Evolutionary conservation across 2,329 filamentous ascomycete species (phyloP), one percentile per base, ranked within the genome.

Genomic region (Talaromyces verruculosus): DNA sequence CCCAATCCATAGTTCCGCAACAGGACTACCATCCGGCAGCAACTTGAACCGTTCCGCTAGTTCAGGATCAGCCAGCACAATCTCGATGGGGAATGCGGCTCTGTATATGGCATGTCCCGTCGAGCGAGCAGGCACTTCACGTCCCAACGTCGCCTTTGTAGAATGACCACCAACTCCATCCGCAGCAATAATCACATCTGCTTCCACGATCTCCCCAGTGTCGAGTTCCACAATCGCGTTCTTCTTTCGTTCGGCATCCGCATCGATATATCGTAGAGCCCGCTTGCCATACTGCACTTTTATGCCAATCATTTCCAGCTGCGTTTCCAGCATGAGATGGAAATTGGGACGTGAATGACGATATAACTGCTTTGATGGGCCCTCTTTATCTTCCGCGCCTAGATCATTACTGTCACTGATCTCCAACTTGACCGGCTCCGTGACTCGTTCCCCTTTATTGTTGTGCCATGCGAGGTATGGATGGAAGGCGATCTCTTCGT

Each of bases 161-260:
- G 71, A 72, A 41, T 71, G 73, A n/a, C 72, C 72, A 47, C 74
- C 72, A 35, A 77, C 69, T 7, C 74, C 75, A 59, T 77, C 75
- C 2, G 74, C 73, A 7, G 75, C 73, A 47, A 77, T 67, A 1
- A 77, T 67, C 6, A 76, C 65, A 30, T 76, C 74, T 22, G 73
- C 73, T 1, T 71, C 70, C 5, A 72, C 63, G 7, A 61, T 67
- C 19, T 72, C 67, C 1, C 71, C 69, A 25, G 67, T 68, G 0
- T 68, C 61, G 7, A 73, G 63, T 15, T 70, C 33, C 22, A 72
- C 72, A 2, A 67, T 64, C 5, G 72, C 71, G 5, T 58, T 68
- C 1, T 61, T 64, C 28, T 39, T 43, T 3, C 57, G 43, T 22
- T 60, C n/a, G 4, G 6, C 39, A 17, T 65, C 37, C 19, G n/a